Percentiles rank a stretch among this genome's conserved stretches.
These are phyloP conservation scores for Martiniozyma abietophila DNA, from an alignment of 805 yeast species.

Conservation along the genomic window DNA sequence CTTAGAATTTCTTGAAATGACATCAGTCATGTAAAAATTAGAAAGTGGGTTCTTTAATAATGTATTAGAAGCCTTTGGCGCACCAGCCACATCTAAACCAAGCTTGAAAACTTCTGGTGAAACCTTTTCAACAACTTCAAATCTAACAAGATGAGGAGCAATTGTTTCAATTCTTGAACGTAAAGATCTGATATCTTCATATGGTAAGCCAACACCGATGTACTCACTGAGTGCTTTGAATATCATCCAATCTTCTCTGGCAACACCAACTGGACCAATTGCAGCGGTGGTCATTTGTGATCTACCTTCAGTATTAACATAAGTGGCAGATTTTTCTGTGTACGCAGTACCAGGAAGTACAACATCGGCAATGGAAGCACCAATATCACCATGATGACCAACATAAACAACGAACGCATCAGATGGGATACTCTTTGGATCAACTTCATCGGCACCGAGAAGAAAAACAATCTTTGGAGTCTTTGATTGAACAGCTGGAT, in stretches of 20 bases:
- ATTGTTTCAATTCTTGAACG: conserved; percentile 64
- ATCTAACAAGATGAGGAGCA: conserved; percentile 73
- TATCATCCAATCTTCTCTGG: conserved; percentile 89
- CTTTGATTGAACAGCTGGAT: conserved; percentile 36
- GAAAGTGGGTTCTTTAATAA: conserved; percentile 60
- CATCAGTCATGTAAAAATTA: conserved; percentile 84
- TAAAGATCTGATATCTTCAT: conserved; percentile 60
- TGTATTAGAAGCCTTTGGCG: conserved; percentile 31
- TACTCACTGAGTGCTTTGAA: conserved; percentile 76
- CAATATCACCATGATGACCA: conserved; percentile 88
- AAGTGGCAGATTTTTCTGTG: conserved; percentile 80
- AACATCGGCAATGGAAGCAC: conserved; percentile 84
- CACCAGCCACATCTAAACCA: conserved; percentile 39
- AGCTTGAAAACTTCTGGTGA: conserved; percentile 45
- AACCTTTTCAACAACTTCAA: conserved; percentile 65
- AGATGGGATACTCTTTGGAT: conserved; percentile 59
- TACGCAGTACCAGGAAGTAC: conserved; percentile 81
- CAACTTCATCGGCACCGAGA: conserved; percentile 77
- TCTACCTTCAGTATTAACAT: conserved; percentile 86
- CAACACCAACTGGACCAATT: conserved; percentile 77
- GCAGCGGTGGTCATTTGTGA: conserved; percentile 82
- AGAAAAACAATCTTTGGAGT: conserved; percentile 70
- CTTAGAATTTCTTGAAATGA: conserved; percentile 76
- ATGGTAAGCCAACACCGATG: conserved; percentile 60
- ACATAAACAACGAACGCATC: conserved; percentile 85